Evolutionary conservation across 1,139 yeast genomes (phyloP).

Genomic region (Eremothecium coryli): DNA sequence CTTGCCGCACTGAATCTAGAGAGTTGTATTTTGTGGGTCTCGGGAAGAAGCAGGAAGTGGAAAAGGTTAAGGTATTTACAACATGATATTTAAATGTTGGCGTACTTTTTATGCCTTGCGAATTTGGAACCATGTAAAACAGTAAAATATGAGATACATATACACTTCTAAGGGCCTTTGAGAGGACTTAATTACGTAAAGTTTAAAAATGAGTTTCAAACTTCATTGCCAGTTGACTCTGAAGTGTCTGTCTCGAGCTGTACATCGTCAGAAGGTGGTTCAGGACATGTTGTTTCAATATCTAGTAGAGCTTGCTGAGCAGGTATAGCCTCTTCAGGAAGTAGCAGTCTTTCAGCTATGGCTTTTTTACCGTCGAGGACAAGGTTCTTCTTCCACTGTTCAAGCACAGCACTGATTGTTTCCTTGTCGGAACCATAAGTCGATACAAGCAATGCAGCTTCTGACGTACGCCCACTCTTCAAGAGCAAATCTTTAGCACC

Average conservation of each 20-base stretch:
- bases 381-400: conserved; percentile 59
- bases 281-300: too few relatives aligned
- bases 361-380: conserved; percentile 42
- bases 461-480: conserved; percentile 64
- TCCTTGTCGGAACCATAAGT: conserved; percentile 55
- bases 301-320: conserved; percentile 22
- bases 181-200: too few relatives aligned
- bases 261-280: too few relatives aligned
- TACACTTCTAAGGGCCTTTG: too few relatives aligned
- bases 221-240: too few relatives aligned
- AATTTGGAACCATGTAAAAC: too few relatives aligned
- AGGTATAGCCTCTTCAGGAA: conserved; percentile 29
- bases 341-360: conserved; percentile 52
- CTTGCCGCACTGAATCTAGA: conserved; percentile 51
- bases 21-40: conserved; percentile 68
- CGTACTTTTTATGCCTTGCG: too few relatives aligned
- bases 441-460: conserved; percentile 73
- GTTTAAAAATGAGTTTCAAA: too few relatives aligned
- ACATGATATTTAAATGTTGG: background rate
- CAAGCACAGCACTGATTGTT: conserved; percentile 40
- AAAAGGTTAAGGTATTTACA: conserved; percentile 40
- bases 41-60: conserved; percentile 39
- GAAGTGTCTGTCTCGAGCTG: too few relatives aligned
- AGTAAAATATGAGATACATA: too few relatives aligned
- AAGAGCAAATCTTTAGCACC: conserved; percentile 59